Evolutionary conservation across 495 filamentous ascomycete species (phyloP), one percentile per base, ranked within the genome.

Genomic region (Glarea lozoyensis): DNA sequence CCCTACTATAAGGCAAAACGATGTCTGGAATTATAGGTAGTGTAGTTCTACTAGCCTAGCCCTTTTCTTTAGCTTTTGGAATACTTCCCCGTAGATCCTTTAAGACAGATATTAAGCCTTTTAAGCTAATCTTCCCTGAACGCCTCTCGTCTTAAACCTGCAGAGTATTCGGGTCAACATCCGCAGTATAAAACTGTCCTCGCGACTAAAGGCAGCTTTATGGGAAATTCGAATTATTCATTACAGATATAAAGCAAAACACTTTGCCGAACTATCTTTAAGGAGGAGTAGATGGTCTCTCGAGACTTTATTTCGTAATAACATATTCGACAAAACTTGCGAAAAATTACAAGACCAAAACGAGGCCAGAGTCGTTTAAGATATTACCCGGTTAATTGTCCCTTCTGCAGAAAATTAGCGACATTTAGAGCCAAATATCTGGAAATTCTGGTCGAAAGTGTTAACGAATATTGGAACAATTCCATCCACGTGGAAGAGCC

Each of bases 401-500:
- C 62, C 59, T 35, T 63, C 59, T 4, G 60, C 61, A 0, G 34
- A 68, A 55, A 45, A 1, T 20, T 65, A 21, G 56, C 48, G 12
- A 56, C 12, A 35, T 46, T 29, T 32, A 55, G 60, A 11, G 48
- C 52, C 21, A 53, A 13, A 13, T 4, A 54, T 48, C 60, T 67
- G n/a, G 24, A 59, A 19, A 7, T 17, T 43, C 39, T 70, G 2
- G 49, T 52, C 10, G 64, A 72, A 45, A 63, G 58, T 42, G 52
- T 64, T 20, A 66, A 70, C 45, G 60, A 66, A 54, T 52, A 48
- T 27, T 72, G 62, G 64, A 56, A 50, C 36, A 63, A 55, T 35
- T 59, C 48, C 7, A 50, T 64, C 33, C n/a, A n/a, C n/a, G n/a
- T n/a, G n/a, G n/a, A n/a, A n/a, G n/a, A n/a, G n/a, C n/a, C n/a